phyloP scores from a whole-genome alignment of 805 yeast species.

The Yueomyces sp. region DNA sequence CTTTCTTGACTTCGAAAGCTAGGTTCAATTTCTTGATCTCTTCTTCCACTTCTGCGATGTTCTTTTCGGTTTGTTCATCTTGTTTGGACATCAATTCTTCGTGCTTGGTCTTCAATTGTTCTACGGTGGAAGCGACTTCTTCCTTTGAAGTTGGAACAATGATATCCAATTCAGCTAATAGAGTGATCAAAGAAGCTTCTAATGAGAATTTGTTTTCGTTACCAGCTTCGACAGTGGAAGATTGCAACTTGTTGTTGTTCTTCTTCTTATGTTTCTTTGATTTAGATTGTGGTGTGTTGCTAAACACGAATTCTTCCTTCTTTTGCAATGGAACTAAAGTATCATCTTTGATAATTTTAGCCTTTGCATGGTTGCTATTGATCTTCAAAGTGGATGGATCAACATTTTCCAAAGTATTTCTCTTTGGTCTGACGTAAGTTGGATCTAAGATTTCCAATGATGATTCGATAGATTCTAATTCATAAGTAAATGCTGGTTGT shows the following conservation, averaged over 20 bases:
- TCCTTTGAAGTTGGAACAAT: slow-evolving; percentile 67
- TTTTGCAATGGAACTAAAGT: slow-evolving; percentile 32
- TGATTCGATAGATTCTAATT: slow-evolving; percentile 63
- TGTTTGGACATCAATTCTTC: slow-evolving; percentile 55
- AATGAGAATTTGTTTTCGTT: slow-evolving; percentile 42
- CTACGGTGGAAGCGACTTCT: slow-evolving; percentile 53
- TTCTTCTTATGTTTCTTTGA: slow-evolving; percentile 41
- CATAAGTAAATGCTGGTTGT: slow-evolving; percentile 75
- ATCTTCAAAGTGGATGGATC: slow-evolving; percentile 22
- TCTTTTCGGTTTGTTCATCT: slow-evolving; percentile 66
- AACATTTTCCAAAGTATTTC: slow-evolving; percentile 20
- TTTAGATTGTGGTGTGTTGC: slow-evolving; percentile 31
- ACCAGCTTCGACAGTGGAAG: slow-evolving; percentile 6
- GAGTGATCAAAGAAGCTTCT: slow-evolving; percentile 67
- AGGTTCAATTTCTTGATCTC: slow-evolving; percentile 58
- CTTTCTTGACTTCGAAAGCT: slow-evolving; percentile 34
- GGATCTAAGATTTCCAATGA: slow-evolving; percentile 71
- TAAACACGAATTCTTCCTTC: slow-evolving; percentile 40
- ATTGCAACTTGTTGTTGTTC: slow-evolving; percentile 19
- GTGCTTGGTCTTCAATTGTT: slow-evolving; percentile 59
- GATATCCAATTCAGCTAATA: slow-evolving; percentile 63
- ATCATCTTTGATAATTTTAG: slow-evolving; percentile 48
- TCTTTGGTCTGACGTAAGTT: slow-evolving; percentile 46
- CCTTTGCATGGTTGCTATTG: background rate
- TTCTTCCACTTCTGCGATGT: slow-evolving; percentile 63